Evolutionary conservation across 1,284 basidiomycete species (phyloP).

Genomic region (Microbotryum violaceum): DNA sequence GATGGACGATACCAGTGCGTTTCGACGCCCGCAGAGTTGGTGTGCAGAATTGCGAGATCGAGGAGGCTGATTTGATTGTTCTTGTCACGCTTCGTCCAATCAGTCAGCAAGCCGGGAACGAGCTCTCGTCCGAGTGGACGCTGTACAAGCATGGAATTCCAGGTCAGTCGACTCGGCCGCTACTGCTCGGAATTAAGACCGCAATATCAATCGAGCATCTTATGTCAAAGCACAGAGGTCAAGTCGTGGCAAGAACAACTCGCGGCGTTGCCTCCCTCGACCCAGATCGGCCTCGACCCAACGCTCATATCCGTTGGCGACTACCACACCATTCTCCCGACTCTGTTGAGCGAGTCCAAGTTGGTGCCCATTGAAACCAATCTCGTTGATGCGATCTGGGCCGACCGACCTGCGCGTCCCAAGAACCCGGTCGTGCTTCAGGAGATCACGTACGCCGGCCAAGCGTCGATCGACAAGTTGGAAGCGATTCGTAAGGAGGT

Average conservation of each 20-base stretch:
- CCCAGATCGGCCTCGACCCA: conserved; percentile 73
- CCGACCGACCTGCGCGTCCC: conserved; percentile 61
- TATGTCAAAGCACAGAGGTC: neutral
- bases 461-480: conserved; percentile 61
- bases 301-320: conserved; percentile 51
- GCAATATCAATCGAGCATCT: too few relatives aligned
- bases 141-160: conserved; percentile 24
- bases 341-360: conserved; percentile 51
- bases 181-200: too few relatives aligned
- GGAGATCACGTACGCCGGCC: conserved; percentile 62
- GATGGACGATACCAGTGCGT: conserved; percentile 27
- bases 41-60: too few relatives aligned
- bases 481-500: conserved; percentile 58
- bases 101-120: conserved; percentile 21
- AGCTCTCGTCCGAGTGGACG: conserved; percentile 23
- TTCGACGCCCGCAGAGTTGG: too few relatives aligned
- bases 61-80: neutral
- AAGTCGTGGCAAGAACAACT: conserved; percentile 27
- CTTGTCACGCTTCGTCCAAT: neutral
- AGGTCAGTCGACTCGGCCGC: neutral
- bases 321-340: conserved; percentile 45
- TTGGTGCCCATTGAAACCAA: conserved; percentile 63
- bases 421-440: conserved; percentile 63
- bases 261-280: conserved; percentile 31
- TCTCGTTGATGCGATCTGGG: conserved; percentile 77